Evolutionary conservation across 1,284 basidiomycete species (phyloP).

Genomic region (Sporisorium iseilematis-ciliati): DNA sequence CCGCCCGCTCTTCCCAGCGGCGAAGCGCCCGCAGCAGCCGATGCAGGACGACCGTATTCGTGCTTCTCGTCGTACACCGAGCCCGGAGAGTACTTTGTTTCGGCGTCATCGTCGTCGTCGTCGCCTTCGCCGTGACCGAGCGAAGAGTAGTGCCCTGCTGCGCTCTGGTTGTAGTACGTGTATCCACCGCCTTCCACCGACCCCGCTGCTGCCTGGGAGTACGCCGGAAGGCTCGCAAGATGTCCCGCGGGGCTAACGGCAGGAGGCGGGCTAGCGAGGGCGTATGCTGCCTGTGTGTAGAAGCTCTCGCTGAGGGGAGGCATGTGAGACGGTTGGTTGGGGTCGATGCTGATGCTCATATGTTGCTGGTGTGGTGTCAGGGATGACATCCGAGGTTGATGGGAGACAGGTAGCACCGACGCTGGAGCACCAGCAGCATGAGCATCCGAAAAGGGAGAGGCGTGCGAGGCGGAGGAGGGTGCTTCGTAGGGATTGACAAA

Average conservation of each 20-base stretch:
- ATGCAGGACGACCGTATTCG: conserved; percentile 6
- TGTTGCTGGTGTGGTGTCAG: conserved; percentile 26
- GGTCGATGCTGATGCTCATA: conserved; percentile 37
- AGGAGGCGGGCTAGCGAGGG: conserved; percentile 31
- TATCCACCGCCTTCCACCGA: conserved; percentile 26
- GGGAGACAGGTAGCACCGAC: conserved; percentile 24
- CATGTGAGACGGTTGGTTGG: conserved; percentile 22
- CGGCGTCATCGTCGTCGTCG: conserved; percentile 36
- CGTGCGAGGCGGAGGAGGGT: conserved; percentile 10
- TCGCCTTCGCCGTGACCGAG: conserved; percentile 32
- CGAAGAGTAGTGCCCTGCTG: conserved; percentile 36
- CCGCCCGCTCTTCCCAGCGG: conserved; percentile 25
- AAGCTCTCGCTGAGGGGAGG: conserved; percentile 62
- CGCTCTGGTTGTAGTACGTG: conserved; percentile 34
- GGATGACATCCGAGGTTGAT: conserved; percentile 26
- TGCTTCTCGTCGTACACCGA: conserved; percentile 48
- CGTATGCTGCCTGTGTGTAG: conserved; percentile 60
- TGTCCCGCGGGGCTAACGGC: conserved; percentile 7
- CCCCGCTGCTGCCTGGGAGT: conserved; percentile 12
- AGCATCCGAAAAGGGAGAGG: conserved; percentile 34
- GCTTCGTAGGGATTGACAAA: conserved; percentile 43
- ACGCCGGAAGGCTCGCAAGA: conserved; percentile 25
- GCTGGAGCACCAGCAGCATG: conserved; percentile 14
- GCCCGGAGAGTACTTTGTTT: conserved; percentile 48
- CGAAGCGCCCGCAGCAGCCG: conserved; percentile 11